These are phyloP conservation scores for Cutaneotrichosporon cyanovorans DNA, from an alignment of 1,284 basidiomycete species.

Conservation along the genomic window DNA sequence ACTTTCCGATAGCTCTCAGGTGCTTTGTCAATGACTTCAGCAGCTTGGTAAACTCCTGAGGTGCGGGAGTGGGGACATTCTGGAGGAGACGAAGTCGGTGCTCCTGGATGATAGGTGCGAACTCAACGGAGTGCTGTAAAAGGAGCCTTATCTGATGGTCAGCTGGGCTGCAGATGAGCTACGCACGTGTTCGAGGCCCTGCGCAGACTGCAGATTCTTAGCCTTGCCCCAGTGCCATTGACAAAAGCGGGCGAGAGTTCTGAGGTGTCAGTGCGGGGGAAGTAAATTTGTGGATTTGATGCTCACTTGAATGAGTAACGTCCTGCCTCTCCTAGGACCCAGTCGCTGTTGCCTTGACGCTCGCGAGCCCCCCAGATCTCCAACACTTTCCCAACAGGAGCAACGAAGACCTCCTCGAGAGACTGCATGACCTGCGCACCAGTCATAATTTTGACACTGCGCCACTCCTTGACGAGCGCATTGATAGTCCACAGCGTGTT, in stretches of 20 bases:
- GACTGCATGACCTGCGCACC: slow-evolving; percentile 40
- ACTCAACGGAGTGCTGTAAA: slow-evolving; percentile 35
- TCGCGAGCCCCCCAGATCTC: slow-evolving; percentile 32
- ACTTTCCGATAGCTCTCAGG: slow-evolving; percentile 43
- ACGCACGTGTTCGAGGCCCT: slow-evolving; percentile 29
- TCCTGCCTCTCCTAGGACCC: slow-evolving; percentile 39
- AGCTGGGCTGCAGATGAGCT: neutral
- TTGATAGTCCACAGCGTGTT: slow-evolving; percentile 47
- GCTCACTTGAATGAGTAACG: slow-evolving; percentile 45
- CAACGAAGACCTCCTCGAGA: slow-evolving; percentile 32
- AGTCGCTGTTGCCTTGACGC: slow-evolving; percentile 28
- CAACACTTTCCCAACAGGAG: slow-evolving; percentile 31
- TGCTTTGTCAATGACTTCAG: slow-evolving; percentile 36
- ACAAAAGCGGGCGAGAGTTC: slow-evolving; percentile 38
- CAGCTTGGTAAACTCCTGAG: slow-evolving; percentile 22
- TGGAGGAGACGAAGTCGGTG: slow-evolving; percentile 32
- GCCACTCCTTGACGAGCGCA: slow-evolving; percentile 45
- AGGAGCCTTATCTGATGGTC: slow-evolving; percentile 27
- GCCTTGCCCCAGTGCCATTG: slow-evolving; percentile 42
- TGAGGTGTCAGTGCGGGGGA: slow-evolving; percentile 14
- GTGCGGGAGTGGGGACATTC: slow-evolving; percentile 8
- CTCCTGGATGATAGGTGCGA: slow-evolving; percentile 38
- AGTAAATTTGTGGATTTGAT: too few relatives aligned
- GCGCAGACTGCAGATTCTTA: slow-evolving; percentile 32
- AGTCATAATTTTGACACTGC: slow-evolving; percentile 38